Evolutionary conservation across 208 protist species (phyloP).

Genomic region (Phytomonas francai): DNA sequence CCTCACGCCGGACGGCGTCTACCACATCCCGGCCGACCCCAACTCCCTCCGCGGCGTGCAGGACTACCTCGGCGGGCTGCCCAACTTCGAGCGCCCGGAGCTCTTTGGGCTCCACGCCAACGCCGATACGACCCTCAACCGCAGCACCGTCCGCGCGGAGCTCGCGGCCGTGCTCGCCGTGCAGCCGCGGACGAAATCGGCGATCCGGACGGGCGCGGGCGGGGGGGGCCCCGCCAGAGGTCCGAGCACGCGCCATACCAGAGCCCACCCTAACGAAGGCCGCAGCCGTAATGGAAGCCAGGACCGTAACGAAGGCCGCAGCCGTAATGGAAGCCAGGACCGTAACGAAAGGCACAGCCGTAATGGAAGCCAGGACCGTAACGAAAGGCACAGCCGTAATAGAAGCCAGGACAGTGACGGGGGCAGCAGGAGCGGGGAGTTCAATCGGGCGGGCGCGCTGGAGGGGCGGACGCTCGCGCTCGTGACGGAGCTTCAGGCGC

Average conservation of each 20-base stretch:
- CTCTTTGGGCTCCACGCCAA: constrained; percentile 95
- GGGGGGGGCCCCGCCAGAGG: constrained; percentile 13
- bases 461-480: constrained; percentile 80
- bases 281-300: too few species aligned
- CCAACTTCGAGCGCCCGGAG: constrained; percentile 89
- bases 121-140: constrained; percentile 92
- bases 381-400: too few species aligned
- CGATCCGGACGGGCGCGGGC: background rate
- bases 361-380: too few species aligned
- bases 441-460: constrained; percentile 76
- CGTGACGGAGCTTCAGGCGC: constrained; percentile 67
- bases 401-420: too few species aligned
- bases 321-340: too few species aligned
- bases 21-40: constrained; percentile 77
- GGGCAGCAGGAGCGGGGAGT: too few species aligned
- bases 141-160: constrained; percentile 79
- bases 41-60: constrained; percentile 47
- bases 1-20: constrained; percentile 77
- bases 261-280: too few species aligned
- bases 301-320: too few species aligned
- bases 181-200: constrained; percentile 77
- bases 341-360: too few species aligned
- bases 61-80: constrained; percentile 78
- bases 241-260: too few species aligned
- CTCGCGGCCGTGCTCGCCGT: constrained; percentile 83